phyloP scores from a whole-genome alignment of 2,329 filamentous ascomycete species.

The Chaetoscypha palmicola region DNA sequence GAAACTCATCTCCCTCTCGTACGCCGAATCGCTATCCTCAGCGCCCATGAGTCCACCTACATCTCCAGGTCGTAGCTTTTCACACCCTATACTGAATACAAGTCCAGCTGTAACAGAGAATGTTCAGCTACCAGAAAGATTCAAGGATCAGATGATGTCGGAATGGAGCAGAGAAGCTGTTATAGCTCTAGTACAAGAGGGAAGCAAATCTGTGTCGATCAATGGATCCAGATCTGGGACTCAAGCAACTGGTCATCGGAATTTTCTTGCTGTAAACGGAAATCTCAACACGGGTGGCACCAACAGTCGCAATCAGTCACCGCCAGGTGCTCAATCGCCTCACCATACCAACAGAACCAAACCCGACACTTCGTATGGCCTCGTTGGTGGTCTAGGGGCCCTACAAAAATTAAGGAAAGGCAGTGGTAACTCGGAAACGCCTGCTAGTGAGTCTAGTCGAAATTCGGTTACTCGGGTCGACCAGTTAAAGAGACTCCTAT shows the following conservation, averaged over 20 bases:
- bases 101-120: constrained; percentile 33
- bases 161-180: constrained; percentile 76
- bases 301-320: constrained; percentile 36
- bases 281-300: constrained; percentile 35
- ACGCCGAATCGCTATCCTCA: constrained; percentile 54
- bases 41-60: constrained; percentile 62
- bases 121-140: constrained; percentile 53
- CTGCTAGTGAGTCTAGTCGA: constrained; percentile 37
- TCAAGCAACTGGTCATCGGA: constrained; percentile 37
- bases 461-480: constrained; percentile 54
- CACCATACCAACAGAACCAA: constrained; percentile 23
- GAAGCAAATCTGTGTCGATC: constrained; percentile 65
- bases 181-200: constrained; percentile 60
- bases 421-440: constrained; percentile 44
- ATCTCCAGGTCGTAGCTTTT: constrained; percentile 60
- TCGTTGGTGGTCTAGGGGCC: constrained; percentile 31
- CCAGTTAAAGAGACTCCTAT: constrained; percentile 55
- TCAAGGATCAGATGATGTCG: constrained; percentile 68
- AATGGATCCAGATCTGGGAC: constrained; percentile 67
- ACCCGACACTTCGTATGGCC: constrained; percentile 28
- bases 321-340: constrained; percentile 32
- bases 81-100: constrained; percentile 53
- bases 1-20: constrained; percentile 65
- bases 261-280: constrained; percentile 53
- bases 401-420: constrained; percentile 44